These are phyloP conservation scores for Penicillium arizonense DNA, from an alignment of 495 filamentous ascomycete species.

Conservation along the genomic window DNA sequence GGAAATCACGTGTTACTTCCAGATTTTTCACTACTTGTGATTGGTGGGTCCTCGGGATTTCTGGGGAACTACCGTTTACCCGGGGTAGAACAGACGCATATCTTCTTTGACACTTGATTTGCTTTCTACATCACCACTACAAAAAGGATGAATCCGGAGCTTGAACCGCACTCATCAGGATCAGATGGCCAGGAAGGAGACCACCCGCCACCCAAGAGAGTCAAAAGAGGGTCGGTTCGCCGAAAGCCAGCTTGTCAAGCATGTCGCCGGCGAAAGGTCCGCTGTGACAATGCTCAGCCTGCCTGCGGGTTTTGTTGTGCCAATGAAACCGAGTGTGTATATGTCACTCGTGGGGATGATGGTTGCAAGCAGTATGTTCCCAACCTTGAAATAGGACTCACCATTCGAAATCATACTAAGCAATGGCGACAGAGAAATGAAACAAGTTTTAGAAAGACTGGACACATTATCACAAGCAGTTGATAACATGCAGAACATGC, in stretches of 20 bases:
- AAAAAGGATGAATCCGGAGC: neutral
- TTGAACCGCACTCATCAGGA: neutral
- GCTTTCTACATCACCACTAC: too few relatives aligned
- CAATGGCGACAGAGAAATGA: too few relatives aligned
- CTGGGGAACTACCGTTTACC: too few relatives aligned
- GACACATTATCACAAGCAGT: neutral
- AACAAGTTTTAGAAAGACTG: neutral
- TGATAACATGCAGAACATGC: neutral
- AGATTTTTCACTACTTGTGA: too few relatives aligned
- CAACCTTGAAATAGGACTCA: neutral
- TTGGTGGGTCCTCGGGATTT: too few relatives aligned
- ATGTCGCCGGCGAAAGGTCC: constrained; percentile 3
- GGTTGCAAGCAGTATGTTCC: neutral
- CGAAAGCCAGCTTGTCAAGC: constrained; percentile 6
- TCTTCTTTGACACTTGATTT: too few relatives aligned
- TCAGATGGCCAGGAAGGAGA: neutral
- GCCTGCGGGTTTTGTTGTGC: constrained; percentile 2
- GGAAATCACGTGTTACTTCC: too few relatives aligned
- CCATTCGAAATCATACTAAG: too few relatives aligned
- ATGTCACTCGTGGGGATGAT: neutral
- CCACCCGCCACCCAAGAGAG: neutral
- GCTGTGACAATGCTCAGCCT: constrained; percentile 4
- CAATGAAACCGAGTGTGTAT: neutral
- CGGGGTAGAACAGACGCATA: too few relatives aligned
- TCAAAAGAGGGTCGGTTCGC: neutral